Evolutionary conservation across 495 filamentous ascomycete species (phyloP).

Genomic region (Usnea hakonensis): DNA sequence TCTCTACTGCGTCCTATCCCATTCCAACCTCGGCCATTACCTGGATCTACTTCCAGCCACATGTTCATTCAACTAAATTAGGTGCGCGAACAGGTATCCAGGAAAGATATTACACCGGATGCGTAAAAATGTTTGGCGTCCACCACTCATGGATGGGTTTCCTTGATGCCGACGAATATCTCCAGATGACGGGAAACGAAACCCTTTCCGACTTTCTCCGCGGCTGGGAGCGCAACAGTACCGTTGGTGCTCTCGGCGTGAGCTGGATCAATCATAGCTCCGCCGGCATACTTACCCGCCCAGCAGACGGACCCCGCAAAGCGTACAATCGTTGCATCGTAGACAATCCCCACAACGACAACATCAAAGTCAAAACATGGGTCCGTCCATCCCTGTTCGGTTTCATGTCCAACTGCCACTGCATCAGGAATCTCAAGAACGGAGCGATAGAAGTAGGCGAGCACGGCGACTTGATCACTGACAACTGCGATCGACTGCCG

Average conservation of each 20-base stretch:
- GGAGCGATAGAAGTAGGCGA: background rate
- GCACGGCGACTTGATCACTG: background rate
- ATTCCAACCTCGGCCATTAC: constrained; percentile 6
- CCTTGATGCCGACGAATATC: constrained; percentile 10
- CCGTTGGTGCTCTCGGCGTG: background rate
- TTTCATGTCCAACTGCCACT: background rate
- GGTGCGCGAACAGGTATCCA: background rate
- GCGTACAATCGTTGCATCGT: constrained; percentile 3
- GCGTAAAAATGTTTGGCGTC: background rate
- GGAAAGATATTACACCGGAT: constrained; percentile 5
- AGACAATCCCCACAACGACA: background rate
- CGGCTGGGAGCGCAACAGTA: background rate
- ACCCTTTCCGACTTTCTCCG: constrained; percentile 4
- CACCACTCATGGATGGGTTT: constrained; percentile 12
- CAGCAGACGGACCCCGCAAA: background rate
- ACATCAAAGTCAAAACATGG: constrained; percentile 4
- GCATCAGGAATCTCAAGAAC: background rate
- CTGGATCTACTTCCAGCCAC: constrained; percentile 10
- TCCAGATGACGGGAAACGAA: constrained; percentile 3
- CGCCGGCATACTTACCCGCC: constrained; percentile 4
- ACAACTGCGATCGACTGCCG: background rate
- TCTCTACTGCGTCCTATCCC: constrained; percentile 14
- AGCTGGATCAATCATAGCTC: constrained; percentile 8
- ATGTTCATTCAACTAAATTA: background rate
- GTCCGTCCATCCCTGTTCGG: background rate